Percentiles rank a stretch among this genome's conserved stretches.
These are phyloP conservation scores for Gamsiella multidivaricata DNA, from an alignment of 192 early-diverging fungal species.

Conservation along the genomic window DNA sequence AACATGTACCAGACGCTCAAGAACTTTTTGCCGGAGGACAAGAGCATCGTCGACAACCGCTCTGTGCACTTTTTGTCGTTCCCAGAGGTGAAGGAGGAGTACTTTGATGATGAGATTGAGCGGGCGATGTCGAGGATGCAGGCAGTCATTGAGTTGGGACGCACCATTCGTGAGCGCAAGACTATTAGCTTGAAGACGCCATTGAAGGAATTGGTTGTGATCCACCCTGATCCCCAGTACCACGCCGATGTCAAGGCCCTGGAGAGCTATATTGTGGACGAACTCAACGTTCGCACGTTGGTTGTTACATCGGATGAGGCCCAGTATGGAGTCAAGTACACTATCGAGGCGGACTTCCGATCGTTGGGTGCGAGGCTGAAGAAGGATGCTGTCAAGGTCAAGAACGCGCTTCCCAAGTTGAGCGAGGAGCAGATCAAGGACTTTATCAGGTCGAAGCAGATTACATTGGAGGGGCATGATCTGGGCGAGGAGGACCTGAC, in stretches of 20 bases:
- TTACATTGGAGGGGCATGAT: conserved; percentile 83
- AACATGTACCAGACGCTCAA: conserved; percentile 97
- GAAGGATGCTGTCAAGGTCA: conserved; percentile 89
- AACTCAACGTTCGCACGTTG: conserved; percentile 91
- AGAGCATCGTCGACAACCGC: conserved; percentile 74
- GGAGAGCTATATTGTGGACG: conserved; percentile 89
- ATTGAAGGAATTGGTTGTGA: conserved; percentile 89
- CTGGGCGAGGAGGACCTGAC: conserved; percentile 87
- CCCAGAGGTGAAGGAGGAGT: conserved; percentile 92
- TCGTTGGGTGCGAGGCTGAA: conserved; percentile 89
- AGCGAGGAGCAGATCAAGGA: conserved; percentile 81
- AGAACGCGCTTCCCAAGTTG: conserved; percentile 82
- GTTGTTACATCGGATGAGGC: conserved; percentile 91
- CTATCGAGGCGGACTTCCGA: conserved; percentile 90
- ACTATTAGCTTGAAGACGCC: conserved; percentile 96
- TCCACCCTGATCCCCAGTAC: conserved; percentile 90
- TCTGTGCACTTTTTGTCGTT: conserved; percentile 96
- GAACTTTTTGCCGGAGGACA: conserved; percentile 71
- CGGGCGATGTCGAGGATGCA: conserved; percentile 96
- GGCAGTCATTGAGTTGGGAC: conserved; percentile 94
- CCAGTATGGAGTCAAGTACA: conserved; percentile 94
- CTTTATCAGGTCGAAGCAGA: conserved; percentile 74
- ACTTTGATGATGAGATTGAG: conserved; percentile 97
- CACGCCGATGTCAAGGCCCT: conserved; percentile 87
- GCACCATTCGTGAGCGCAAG: conserved; percentile 90